Conservation (phyloP, 805 yeast species). For the Ogataea wickerhamii region DNA sequence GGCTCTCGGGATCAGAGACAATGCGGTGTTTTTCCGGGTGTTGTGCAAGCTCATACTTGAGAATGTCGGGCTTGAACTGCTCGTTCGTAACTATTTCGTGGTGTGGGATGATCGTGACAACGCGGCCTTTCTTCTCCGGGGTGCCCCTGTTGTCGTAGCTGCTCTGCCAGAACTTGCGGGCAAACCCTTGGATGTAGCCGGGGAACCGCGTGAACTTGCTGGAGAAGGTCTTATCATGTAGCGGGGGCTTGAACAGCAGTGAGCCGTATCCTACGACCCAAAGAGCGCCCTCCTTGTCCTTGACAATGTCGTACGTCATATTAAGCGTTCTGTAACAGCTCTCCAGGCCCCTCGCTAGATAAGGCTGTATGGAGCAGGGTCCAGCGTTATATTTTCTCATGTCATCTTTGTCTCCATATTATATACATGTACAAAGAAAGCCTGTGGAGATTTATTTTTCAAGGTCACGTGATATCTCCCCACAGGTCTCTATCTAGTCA, state of each 20-base stretch:
- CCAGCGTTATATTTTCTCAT: too few species aligned
- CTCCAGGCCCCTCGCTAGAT: too few species aligned
- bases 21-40: constrained; percentile 15
- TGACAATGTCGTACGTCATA: constrained; percentile 1
- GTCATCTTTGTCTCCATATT: too few species aligned
- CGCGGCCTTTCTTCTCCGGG: constrained; percentile 83
- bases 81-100: constrained; percentile 45
- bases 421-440: too few species aligned
- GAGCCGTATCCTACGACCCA: constrained; percentile 95
- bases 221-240: constrained; percentile 43
- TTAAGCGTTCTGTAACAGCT: too few species aligned
- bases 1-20: constrained; percentile 12
- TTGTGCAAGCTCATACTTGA: constrained; percentile 24
- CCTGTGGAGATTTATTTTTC: too few species aligned
- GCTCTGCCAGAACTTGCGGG: constrained; percentile 88
- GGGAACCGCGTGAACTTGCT: constrained; percentile 38
- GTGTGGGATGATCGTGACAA: constrained; percentile 71
- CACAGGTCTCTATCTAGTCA: constrained; percentile 1
- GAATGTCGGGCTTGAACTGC: constrained; percentile 41
- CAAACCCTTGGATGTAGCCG: constrained; percentile 72
- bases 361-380: too few species aligned
- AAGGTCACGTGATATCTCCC: not conserved
- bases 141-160: constrained; percentile 90
- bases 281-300: constrained; percentile 20
- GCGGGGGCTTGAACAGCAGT: constrained; percentile 86